A percentile compares a stretch with the other conserved stretches of the same genome.
phyloP scores from a whole-genome alignment of 2,329 filamentous ascomycete species.

The Magnaporthiopsis rhizophila region DNA sequence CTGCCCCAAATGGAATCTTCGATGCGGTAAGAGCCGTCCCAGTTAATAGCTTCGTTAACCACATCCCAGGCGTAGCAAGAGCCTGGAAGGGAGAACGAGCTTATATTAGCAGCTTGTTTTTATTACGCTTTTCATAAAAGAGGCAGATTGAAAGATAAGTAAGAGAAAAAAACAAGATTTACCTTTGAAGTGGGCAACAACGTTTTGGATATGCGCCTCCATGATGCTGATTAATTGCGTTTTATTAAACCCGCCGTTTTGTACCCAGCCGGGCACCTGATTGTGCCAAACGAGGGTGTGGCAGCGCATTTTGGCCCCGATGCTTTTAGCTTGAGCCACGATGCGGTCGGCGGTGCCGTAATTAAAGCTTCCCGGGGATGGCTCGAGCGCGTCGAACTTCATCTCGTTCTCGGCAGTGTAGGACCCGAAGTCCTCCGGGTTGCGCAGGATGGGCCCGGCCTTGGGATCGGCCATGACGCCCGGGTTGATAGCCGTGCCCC shows the following conservation, averaged over 20 bases:
- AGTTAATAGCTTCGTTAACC: constrained; percentile 43
- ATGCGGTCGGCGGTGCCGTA: constrained; percentile 41
- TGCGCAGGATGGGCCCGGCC: constrained; percentile 39
- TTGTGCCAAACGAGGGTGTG: constrained; percentile 40
- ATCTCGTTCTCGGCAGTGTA: constrained; percentile 50
- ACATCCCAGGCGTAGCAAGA: constrained; percentile 46
- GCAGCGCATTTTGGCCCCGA: constrained; percentile 39
- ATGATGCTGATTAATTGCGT: constrained; percentile 41
- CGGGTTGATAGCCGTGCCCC: constrained; percentile 56
- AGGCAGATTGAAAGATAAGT: too few species aligned
- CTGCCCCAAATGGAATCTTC: constrained; percentile 33
- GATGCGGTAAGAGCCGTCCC: constrained; percentile 35
- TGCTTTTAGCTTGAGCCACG: constrained; percentile 23
- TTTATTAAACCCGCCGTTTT: constrained; percentile 37
- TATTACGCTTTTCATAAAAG: too few species aligned
- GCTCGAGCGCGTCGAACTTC: constrained; percentile 48
- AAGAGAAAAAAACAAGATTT: too few species aligned
- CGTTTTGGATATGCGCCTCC: constrained; percentile 42
- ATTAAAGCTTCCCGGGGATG: constrained; percentile 40
- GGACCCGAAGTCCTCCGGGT: constrained; percentile 46
- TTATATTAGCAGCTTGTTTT: too few species aligned
- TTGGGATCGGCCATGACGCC: constrained; percentile 37
- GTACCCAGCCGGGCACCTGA: constrained; percentile 38
- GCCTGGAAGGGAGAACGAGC: constrained; percentile 17
- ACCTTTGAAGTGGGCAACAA: constrained; percentile 35